phyloP scores from a whole-genome alignment of 2,329 filamentous ascomycete species.

The Ascosphaera pollenicola region DNA sequence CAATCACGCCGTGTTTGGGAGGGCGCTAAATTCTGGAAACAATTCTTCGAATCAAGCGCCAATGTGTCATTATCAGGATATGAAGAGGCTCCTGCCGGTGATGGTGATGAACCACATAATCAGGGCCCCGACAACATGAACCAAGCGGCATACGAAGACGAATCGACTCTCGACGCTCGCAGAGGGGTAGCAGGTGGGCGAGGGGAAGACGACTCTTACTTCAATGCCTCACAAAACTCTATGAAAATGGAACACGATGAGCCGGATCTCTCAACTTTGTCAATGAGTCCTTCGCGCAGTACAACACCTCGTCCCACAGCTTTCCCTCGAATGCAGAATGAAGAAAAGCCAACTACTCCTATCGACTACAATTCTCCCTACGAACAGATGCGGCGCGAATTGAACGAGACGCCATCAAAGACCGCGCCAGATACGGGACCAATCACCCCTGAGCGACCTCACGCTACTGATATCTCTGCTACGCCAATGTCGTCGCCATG shows the following conservation, averaged over 20 bases:
- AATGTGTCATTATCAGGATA: conserved; percentile 94
- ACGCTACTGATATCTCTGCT: conserved; percentile 29
- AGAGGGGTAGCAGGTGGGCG: background rate
- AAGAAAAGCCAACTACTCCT: conserved; percentile 19
- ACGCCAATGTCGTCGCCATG: conserved; percentile 37
- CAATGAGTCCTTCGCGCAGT: conserved; percentile 23
- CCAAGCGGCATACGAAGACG: conserved; percentile 17
- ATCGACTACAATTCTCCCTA: conserved; percentile 51
- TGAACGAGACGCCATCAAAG: conserved; percentile 25
- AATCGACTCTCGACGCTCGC: background rate
- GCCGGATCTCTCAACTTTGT: conserved; percentile 22
- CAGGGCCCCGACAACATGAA: conserved; percentile 36
- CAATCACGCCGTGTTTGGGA: conserved; percentile 93
- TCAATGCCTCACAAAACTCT: no score
- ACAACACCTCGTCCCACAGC: conserved; percentile 19
- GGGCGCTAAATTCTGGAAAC: conserved; percentile 98
- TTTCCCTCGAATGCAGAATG: conserved; percentile 13
- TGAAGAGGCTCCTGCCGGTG: conserved; percentile 35
- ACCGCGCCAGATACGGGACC: conserved; percentile 14
- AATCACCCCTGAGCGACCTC: conserved; percentile 15
- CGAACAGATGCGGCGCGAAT: conserved; percentile 46
- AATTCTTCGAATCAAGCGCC: conserved; percentile 96
- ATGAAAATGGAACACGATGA: conserved; percentile 16
- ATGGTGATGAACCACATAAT: background rate
- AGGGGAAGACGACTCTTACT: background rate